Percentiles rank a stretch among this genome's conserved stretches.
Evolutionary conservation across 202 grass and related monocot species (phyloP).

Genomic region (Panicum virgatum): DNA sequence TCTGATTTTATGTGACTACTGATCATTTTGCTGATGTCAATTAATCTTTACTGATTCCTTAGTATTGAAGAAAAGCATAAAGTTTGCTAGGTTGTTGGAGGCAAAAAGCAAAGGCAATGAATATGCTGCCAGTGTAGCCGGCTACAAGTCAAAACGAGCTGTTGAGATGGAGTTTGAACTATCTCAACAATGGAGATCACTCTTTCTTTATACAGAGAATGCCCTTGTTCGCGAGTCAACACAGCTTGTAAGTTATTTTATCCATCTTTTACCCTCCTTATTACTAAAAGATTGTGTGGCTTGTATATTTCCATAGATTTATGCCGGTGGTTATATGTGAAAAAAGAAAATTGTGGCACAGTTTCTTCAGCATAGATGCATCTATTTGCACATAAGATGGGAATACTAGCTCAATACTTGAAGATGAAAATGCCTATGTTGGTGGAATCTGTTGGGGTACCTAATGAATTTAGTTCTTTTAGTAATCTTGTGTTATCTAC

Average conservation of each 20-base stretch:
- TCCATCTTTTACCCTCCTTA: neutral
- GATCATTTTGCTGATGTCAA: conserved; percentile 28
- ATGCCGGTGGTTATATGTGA: neutral
- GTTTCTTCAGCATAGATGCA: neutral
- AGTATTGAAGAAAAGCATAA: conserved; percentile 88
- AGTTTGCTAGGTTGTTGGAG: conserved; percentile 63
- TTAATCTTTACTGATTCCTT: conserved; percentile 38
- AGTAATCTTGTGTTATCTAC: neutral
- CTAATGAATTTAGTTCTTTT: neutral
- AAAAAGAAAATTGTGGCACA: neutral
- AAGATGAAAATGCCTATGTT: neutral
- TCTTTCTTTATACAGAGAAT: conserved; percentile 83
- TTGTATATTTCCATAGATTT: conserved; percentile 1
- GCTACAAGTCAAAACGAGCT: conserved; percentile 47
- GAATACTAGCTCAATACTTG: neutral
- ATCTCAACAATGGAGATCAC: conserved; percentile 77
- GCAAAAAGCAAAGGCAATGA: conserved; percentile 48
- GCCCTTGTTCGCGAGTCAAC: conserved; percentile 65
- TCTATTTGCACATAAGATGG: conserved; percentile 20
- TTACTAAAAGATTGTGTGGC: neutral
- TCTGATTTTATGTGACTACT: neutral
- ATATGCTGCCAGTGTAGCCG: conserved; percentile 38
- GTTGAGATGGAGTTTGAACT: conserved; percentile 68
- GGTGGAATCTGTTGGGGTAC: neutral
- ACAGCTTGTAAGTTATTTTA: conserved; percentile 78